phyloP scores from a whole-genome alignment of 2,329 filamentous ascomycete genomes.

The Tolypocladium ovalisporum region DNA sequence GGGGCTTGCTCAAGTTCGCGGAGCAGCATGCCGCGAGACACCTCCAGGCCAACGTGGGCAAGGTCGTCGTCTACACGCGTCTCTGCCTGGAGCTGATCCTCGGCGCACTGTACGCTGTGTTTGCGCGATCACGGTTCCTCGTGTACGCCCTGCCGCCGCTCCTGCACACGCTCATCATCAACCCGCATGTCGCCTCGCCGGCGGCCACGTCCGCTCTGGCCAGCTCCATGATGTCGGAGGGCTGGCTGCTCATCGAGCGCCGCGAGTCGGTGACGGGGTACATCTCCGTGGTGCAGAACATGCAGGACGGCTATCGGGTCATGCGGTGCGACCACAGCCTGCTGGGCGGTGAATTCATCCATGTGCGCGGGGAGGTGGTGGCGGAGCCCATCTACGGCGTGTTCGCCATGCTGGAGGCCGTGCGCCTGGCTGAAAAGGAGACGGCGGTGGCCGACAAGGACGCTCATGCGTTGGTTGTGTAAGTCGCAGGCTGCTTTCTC shows the following conservation, averaged over 20 bases:
- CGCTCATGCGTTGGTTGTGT: slow-evolving; percentile 79
- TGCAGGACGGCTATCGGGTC: slow-evolving; percentile 59
- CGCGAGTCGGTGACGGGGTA: slow-evolving; percentile 86
- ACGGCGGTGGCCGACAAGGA: slow-evolving; percentile 46
- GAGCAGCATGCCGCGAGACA: slow-evolving; percentile 29
- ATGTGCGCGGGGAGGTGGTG: slow-evolving; percentile 40
- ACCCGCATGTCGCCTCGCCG: slow-evolving; percentile 59
- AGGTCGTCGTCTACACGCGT: slow-evolving; percentile 54
- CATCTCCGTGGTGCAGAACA: slow-evolving; percentile 76
- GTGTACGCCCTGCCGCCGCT: slow-evolving; percentile 60
- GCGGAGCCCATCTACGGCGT: slow-evolving; percentile 88
- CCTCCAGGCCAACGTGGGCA: slow-evolving; percentile 44
- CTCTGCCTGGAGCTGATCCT: slow-evolving; percentile 62
- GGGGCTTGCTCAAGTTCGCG: slow-evolving; percentile 48
- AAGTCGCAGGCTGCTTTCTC: slow-evolving; percentile 22
- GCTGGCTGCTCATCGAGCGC: slow-evolving; percentile 70
- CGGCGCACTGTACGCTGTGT: slow-evolving; percentile 50
- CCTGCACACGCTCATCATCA: slow-evolving; percentile 58
- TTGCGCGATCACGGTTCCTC: slow-evolving; percentile 59
- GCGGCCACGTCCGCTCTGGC: slow-evolving; percentile 54
- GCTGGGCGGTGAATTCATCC: slow-evolving; percentile 82
- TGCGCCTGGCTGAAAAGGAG: slow-evolving; percentile 61
- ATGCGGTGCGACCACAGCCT: slow-evolving; percentile 92
- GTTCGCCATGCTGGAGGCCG: slow-evolving; percentile 91
- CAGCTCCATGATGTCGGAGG: slow-evolving; percentile 47